Conservation (phyloP, 257 asterid genomes). For the Nicotiana noctiflora region DNA sequence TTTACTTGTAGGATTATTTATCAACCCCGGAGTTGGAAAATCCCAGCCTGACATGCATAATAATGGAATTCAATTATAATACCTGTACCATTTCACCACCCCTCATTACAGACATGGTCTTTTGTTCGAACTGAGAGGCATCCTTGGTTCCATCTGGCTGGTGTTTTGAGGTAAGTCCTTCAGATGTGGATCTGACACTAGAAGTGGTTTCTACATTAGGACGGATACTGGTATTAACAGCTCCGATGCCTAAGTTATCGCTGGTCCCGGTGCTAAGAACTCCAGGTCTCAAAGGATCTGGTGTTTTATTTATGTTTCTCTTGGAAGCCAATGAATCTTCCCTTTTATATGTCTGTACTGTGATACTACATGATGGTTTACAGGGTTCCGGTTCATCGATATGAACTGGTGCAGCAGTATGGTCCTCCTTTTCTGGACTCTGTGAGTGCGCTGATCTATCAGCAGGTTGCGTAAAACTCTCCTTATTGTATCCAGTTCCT, state of each 20-base stretch:
- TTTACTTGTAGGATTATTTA: not conserved
- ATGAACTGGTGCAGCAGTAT: conserved; percentile 3
- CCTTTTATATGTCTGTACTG: conserved; percentile 7
- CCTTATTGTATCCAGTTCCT: conserved; percentile 22
- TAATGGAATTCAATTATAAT: conserved; percentile 5
- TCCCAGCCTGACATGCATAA: conserved; percentile 6
- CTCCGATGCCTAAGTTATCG: conserved; percentile 19
- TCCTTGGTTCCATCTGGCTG: conserved; percentile 42
- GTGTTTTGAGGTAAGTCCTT: conserved; percentile 28
- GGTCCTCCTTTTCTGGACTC: conserved; percentile 17
- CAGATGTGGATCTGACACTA: conserved; percentile 21
- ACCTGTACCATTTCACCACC: conserved; percentile 98
- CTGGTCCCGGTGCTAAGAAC: conserved; percentile 2
- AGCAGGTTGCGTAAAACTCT: conserved; percentile 7
- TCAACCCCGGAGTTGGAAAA: not conserved
- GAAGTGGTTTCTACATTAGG: conserved; percentile 27
- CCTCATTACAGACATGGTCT: conserved; percentile 87
- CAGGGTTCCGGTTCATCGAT: conserved; percentile 10
- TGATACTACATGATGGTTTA: not conserved
- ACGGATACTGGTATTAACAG: conserved; percentile 12
- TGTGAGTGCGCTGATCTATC: conserved; percentile 11
- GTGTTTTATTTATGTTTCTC: not conserved
- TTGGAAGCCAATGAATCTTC: conserved; percentile 3
- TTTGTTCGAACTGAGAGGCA: conserved; percentile 57
- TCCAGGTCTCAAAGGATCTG: not conserved